phyloP scores from a whole-genome alignment of 257 asterid genomes.

The Dorcoceras hygrometricum region DNA sequence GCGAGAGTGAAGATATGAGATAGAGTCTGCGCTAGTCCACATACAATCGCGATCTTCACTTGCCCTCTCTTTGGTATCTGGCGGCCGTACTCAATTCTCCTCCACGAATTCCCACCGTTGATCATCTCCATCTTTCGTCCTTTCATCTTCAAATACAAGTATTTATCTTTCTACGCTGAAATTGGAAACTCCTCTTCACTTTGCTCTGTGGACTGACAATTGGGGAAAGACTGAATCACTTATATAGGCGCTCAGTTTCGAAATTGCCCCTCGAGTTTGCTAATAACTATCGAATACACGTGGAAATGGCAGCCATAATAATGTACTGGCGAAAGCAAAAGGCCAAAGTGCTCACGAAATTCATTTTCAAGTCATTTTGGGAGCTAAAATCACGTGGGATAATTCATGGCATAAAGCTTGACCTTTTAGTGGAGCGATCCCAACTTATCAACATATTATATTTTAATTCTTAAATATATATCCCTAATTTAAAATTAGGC shows the following conservation, averaged over 20 bases:
- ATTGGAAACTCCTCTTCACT: not conserved
- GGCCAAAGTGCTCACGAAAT: not conserved
- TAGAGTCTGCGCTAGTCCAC: slow-evolving; percentile 54
- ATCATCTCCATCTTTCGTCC: slow-evolving; percentile 41
- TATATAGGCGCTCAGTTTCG: not conserved
- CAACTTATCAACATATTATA: too few relatives aligned
- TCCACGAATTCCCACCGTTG: slow-evolving; percentile 29
- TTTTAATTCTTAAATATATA: too few relatives aligned
- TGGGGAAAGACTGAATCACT: too few relatives aligned
- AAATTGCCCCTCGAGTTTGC: not conserved
- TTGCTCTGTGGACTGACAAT: not conserved
- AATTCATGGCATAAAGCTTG: not conserved
- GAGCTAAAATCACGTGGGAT: not conserved
- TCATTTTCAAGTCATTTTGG: not conserved
- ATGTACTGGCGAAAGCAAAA: not conserved
- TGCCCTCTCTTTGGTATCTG: slow-evolving; percentile 70
- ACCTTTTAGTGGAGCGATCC: not conserved
- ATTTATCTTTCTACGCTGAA: not conserved
- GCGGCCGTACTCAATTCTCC: slow-evolving; percentile 44
- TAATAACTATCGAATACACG: not conserved
- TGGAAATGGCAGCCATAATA: not conserved
- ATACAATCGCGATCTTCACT: slow-evolving; percentile 62
- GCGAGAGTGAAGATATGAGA: slow-evolving; percentile 40
- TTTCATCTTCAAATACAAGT: slow-evolving; percentile 50
- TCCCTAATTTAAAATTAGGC: too few relatives aligned